phyloP scores from a whole-genome alignment of 1,284 basidiomycete species.

The Omphalotus olearius region DNA sequence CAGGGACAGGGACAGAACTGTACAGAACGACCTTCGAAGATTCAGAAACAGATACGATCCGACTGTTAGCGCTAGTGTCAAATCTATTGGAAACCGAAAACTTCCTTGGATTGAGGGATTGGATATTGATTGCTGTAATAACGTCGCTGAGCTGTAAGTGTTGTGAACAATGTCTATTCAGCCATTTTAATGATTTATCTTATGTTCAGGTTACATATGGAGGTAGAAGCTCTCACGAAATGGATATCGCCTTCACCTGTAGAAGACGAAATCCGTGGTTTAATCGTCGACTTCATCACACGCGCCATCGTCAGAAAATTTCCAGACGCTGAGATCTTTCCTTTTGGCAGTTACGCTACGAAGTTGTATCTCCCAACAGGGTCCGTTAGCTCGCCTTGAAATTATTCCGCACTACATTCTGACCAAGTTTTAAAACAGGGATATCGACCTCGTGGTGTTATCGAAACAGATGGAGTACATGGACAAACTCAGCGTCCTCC shows the following conservation, averaged over 20 bases:
- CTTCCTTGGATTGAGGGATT: slow-evolving; percentile 67
- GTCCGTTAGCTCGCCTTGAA: slow-evolving; percentile 41
- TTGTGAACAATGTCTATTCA: background rate
- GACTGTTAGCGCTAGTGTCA: slow-evolving; percentile 21
- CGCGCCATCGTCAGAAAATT: slow-evolving; percentile 63
- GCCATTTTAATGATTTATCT: background rate
- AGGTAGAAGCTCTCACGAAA: slow-evolving; percentile 80
- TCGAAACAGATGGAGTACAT: slow-evolving; percentile 63
- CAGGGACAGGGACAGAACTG: no score
- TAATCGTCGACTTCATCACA: slow-evolving; percentile 75
- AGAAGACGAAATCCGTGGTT: slow-evolving; percentile 82
- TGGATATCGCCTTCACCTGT: slow-evolving; percentile 86
- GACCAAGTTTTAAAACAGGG: slow-evolving; percentile 35
- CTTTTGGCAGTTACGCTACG: slow-evolving; percentile 94
- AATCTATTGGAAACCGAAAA: slow-evolving; percentile 54
- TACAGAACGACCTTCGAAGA: no score
- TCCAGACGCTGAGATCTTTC: slow-evolving; percentile 77
- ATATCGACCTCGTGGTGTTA: slow-evolving; percentile 74
- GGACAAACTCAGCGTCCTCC: slow-evolving; percentile 55
- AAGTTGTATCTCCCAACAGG: slow-evolving; percentile 92
- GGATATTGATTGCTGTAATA: slow-evolving; percentile 13
- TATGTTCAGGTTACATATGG: slow-evolving; percentile 66
- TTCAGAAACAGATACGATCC: slow-evolving; percentile 37
- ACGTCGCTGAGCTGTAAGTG: slow-evolving; percentile 17
- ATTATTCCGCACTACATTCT: background rate